A percentile compares a stretch with the other conserved stretches of the same genome.
phyloP scores from a whole-genome alignment of 192 early-diverging fungal species.

The Backusella macrospora region DNA sequence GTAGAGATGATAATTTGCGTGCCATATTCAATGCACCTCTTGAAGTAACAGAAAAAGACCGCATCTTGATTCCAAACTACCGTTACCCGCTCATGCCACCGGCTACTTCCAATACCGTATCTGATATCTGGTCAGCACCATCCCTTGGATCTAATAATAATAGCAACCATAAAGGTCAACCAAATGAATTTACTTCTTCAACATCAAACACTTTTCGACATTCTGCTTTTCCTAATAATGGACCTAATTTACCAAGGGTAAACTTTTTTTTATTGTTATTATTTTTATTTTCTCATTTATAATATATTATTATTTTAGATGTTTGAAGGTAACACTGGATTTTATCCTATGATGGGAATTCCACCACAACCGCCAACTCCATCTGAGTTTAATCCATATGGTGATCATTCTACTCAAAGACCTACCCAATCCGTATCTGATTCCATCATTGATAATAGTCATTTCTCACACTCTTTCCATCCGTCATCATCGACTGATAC shows the following conservation, averaged over 20 bases:
- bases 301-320: background rate
- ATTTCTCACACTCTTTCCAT: slow-evolving; percentile 10
- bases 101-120: background rate
- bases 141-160: background rate
- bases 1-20: background rate
- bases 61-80: slow-evolving; percentile 10
- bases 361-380: no score
- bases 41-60: slow-evolving; percentile 3
- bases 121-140: slow-evolving; percentile 19
- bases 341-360: slow-evolving; percentile 15
- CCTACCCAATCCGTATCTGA: slow-evolving; percentile 11
- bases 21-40: slow-evolving; percentile 16
- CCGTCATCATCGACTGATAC: background rate
- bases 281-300: background rate
- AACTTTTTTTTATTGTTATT: background rate
- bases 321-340: slow-evolving; percentile 13
- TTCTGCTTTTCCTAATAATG: background rate
- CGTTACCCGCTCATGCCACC: slow-evolving; percentile 13
- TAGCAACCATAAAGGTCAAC: background rate
- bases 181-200: background rate
- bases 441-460: background rate
- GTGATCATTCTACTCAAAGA: background rate
- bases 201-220: background rate
- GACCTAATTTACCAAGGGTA: slow-evolving; percentile 12
- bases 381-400: slow-evolving; percentile 15